Base-by-base conservation (phyloP, 2,329 filamentous ascomycete species). In the Aspergillus hortae region DNA sequence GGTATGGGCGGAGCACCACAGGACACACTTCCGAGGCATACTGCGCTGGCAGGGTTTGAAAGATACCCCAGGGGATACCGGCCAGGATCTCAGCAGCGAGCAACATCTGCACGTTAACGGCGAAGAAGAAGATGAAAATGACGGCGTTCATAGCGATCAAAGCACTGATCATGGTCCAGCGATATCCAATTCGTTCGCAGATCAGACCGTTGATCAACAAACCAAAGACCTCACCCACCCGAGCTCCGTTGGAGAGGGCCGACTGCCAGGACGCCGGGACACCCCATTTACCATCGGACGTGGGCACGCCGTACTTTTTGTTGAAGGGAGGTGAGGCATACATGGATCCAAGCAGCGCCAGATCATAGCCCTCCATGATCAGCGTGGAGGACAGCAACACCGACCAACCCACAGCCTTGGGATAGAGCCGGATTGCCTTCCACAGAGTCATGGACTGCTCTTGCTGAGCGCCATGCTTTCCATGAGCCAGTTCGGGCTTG, bases 101-200 rank as follows among this genome's bases (percentile, higher is more conserved):
- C 2, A 79, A 57, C 46, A 71, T 65, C 21, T 72, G 60, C 2
- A 78, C 66, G 44, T 71, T 70, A 45, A 71, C 63, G 0, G 76
- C 76, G 5, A 74, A 77, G 64, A 79, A 78, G 58, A 75, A 72
- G 41, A 79, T 67, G 23, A 74, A 70, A 21, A 75, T 75, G 35
- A 76, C 73, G 12, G 62, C 73, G 19, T 69, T 69, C 43, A 78
- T 67, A 21, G 73, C 55, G 1, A 62, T 54, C 2, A 78, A 61
- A 47, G 70, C 74, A 6, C 62, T 62, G 48, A 66, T 54, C 56
- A 67, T 62, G 9, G 65, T 68, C 17, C 56, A 46, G 17, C 65
- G 55, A 38, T 63, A 67, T 7, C 67, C 67, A 17, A 65, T 56
- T 6, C 63, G 60, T 17, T 69, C 65, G 4, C 63, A 61, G n/a